These are phyloP conservation scores for Funneliformis geosporum DNA, from an alignment of 192 early-diverging fungal genomes.

Conservation along the genomic window DNA sequence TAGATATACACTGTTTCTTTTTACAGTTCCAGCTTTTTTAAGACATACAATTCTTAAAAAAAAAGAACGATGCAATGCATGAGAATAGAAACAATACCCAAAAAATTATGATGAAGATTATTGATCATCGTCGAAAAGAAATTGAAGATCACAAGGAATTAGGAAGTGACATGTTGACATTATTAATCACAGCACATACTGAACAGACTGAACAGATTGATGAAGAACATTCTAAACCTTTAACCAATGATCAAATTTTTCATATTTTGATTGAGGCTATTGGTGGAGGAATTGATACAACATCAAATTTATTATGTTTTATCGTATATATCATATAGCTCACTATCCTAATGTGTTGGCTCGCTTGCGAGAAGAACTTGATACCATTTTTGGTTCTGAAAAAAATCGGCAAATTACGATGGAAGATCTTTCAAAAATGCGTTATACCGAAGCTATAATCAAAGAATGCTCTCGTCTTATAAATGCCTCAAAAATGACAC, in stretches of 20 bases:
- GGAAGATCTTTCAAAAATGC: constrained; percentile 10
- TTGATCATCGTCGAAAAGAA: constrained; percentile 1
- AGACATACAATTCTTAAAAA: not conserved
- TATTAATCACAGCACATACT: constrained; percentile 13
- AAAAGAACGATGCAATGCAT: not conserved
- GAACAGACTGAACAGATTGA: too few species aligned
- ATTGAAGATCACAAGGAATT: not conserved
- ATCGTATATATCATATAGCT: not conserved
- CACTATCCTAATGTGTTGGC: not conserved
- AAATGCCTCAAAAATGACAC: not conserved
- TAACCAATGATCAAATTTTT: constrained; percentile 11
- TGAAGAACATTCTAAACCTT: not conserved
- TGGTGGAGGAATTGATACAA: constrained; percentile 2
- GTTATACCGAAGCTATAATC: constrained; percentile 11
- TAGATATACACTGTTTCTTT: too few species aligned
- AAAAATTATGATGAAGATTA: not conserved
- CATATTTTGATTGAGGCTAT: not conserved
- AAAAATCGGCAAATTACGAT: not conserved
- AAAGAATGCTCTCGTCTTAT: not conserved
- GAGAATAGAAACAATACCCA: not conserved
- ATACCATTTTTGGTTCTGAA: not conserved
- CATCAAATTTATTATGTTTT: not conserved
- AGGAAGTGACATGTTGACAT: constrained; percentile 3
- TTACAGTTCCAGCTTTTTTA: not conserved
- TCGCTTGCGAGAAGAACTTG: not conserved